Percentiles rank a stretch among this genome's conserved stretches.
Evolutionary conservation across 202 grass and related monocot species (phyloP).

Genomic region (Dendrocalamus latiflorus): DNA sequence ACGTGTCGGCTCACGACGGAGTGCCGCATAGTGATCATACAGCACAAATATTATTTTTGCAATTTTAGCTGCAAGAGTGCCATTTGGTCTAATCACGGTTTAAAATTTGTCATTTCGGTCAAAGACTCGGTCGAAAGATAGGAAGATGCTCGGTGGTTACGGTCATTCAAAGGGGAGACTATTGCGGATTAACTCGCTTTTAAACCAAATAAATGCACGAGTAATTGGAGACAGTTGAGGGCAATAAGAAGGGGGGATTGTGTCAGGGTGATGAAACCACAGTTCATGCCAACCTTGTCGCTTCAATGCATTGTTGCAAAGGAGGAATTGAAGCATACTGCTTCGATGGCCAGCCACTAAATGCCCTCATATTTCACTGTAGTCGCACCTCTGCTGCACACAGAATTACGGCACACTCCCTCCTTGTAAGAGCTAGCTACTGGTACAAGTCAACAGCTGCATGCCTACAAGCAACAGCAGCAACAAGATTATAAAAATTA

Average conservation of each 20-base stretch:
- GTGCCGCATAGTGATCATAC: no score
- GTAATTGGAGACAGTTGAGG: conserved; percentile 92
- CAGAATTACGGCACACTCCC: background rate
- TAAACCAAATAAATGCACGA: conserved; percentile 78
- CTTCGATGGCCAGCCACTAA: conserved; percentile 5
- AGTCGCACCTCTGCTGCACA: background rate
- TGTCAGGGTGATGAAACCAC: conserved; percentile 48
- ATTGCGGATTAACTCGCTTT: conserved; percentile 89
- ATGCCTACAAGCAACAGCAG: background rate
- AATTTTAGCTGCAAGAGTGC: no score
- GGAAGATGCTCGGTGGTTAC: conserved; percentile 43
- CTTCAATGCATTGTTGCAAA: conserved; percentile 54
- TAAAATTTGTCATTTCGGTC: no score
- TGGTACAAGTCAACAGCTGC: background rate
- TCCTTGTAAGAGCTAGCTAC: background rate
- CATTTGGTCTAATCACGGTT: no score
- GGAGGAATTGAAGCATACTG: conserved; percentile 16
- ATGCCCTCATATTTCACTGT: conserved; percentile 8
- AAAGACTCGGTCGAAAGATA: background rate
- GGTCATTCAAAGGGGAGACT: conserved; percentile 69
- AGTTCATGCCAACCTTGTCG: conserved; percentile 51
- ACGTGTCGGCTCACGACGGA: no score
- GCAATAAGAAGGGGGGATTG: conserved; percentile 42
- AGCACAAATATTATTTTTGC: no score
- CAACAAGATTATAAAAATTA: background rate